Percentiles rank a stretch among this genome's conserved stretches.
phyloP scores from a whole-genome alignment of 225 moss, liverwort and hornwort genomes.

The Takakia lepidozioides region DNA sequence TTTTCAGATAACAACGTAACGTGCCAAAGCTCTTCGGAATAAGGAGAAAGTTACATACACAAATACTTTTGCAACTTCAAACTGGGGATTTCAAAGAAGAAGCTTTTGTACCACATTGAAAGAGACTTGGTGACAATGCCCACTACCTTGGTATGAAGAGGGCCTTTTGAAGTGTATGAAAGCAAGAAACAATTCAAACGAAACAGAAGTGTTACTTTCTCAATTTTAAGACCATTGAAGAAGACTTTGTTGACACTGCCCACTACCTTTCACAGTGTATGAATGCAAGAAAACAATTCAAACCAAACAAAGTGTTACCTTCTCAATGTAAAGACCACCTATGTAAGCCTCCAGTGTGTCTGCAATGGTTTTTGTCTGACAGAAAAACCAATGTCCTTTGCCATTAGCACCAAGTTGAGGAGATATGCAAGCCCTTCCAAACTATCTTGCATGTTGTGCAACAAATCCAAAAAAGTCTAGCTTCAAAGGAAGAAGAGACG shows the following conservation, averaged over 20 bases:
- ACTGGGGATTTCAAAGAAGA: background rate
- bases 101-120: background rate
- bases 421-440: background rate
- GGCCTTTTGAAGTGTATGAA: too few species aligned
- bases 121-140: background rate
- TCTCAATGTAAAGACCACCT: conserved; percentile 63
- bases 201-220: too few species aligned
- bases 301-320: conserved; percentile 38
- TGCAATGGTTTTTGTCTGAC: conserved; percentile 65
- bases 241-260: too few species aligned
- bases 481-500: background rate
- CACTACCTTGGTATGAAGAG: too few species aligned
- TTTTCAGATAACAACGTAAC: background rate
- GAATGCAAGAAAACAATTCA: too few species aligned
- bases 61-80: background rate
- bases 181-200: too few species aligned
- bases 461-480: background rate
- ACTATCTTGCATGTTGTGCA: conserved; percentile 5
- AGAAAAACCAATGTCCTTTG: conserved; percentile 1
- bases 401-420: background rate
- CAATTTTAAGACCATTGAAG: too few species aligned
- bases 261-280: too few species aligned
- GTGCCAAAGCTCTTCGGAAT: background rate
- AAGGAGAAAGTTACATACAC: background rate
- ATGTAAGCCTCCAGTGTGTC: conserved; percentile 82